Conservation (phyloP, 2,329 filamentous ascomycete species). For the Claviceps quebecensis region DNA sequence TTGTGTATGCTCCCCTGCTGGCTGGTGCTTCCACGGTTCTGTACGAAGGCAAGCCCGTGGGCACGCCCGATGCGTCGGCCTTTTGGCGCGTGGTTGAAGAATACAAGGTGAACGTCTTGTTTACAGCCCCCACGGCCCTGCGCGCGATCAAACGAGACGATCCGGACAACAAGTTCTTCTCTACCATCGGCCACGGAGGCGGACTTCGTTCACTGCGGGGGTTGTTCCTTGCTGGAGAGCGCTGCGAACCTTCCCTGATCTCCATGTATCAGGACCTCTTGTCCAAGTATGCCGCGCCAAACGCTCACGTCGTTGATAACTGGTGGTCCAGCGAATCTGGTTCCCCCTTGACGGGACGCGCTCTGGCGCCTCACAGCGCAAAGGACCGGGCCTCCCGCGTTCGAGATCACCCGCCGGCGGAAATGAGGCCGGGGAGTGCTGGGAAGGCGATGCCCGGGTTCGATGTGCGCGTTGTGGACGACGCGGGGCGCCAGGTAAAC, state of each 20-base stretch:
- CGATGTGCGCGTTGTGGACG: slow-evolving; percentile 72
- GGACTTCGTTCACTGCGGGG: slow-evolving; percentile 59
- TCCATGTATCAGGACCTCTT: slow-evolving; percentile 67
- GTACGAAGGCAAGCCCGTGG: slow-evolving; percentile 88
- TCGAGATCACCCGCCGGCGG: slow-evolving; percentile 28
- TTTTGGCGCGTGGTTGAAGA: slow-evolving; percentile 83
- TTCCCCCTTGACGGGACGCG: slow-evolving; percentile 43
- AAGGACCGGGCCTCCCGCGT: slow-evolving; percentile 32
- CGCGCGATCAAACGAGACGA: slow-evolving; percentile 80
- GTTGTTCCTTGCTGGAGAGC: slow-evolving; percentile 77
- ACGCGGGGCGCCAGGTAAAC: slow-evolving; percentile 58
- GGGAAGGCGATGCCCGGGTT: slow-evolving; percentile 89
- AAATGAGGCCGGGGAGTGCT: slow-evolving; percentile 70
- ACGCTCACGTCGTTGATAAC: slow-evolving; percentile 43
- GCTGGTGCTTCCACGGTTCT: slow-evolving; percentile 75
- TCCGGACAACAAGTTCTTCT: slow-evolving; percentile 54
- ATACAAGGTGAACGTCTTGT: slow-evolving; percentile 71
- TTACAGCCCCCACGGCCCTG: slow-evolving; percentile 77
- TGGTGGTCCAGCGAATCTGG: slow-evolving; percentile 49
- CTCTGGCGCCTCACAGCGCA: slow-evolving; percentile 43
- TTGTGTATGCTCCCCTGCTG: slow-evolving; percentile 76
- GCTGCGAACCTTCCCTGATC: slow-evolving; percentile 77
- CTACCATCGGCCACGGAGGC: slow-evolving; percentile 47
- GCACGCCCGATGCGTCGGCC: slow-evolving; percentile 72
- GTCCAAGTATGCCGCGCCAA: slow-evolving; percentile 46